These are phyloP conservation scores for Boletus vinaceobasis DNA, from an alignment of 768 basidiomycete genomes.

Conservation along the genomic window DNA sequence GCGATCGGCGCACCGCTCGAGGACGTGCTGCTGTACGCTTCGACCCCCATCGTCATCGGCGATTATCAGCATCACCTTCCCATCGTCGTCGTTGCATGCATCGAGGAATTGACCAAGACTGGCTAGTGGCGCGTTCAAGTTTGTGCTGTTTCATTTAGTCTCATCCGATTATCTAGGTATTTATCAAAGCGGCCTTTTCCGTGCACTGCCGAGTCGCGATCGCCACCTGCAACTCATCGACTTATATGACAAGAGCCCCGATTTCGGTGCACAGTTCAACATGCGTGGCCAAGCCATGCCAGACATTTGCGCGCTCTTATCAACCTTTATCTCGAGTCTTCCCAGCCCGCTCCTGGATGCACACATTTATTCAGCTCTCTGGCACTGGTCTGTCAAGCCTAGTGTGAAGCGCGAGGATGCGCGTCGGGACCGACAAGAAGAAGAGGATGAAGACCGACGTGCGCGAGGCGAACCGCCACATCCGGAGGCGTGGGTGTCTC, in stretches of 20 bases:
- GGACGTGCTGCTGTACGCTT: conserved; percentile 32
- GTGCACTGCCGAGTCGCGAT: conserved; percentile 38
- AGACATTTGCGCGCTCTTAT: conserved; percentile 44
- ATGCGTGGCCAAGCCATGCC: conserved; percentile 38
- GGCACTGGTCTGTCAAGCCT: conserved; percentile 43
- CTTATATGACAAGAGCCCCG: conserved; percentile 34
- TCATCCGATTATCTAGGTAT: conserved; percentile 31
- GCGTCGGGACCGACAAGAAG: conserved; percentile 26
- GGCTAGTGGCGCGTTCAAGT: conserved; percentile 20
- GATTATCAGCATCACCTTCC: conserved; percentile 40
- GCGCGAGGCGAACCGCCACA: conserved; percentile 26
- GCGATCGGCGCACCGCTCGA: conserved; percentile 37
- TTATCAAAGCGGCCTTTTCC: conserved; percentile 42
- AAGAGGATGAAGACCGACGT: conserved; percentile 33
- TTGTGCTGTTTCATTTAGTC: background rate
- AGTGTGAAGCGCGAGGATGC: conserved; percentile 36
- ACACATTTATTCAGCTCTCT: conserved; percentile 39
- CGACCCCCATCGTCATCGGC: conserved; percentile 32
- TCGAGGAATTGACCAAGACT: conserved; percentile 48
- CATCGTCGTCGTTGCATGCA: conserved; percentile 37
- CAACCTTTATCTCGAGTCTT: conserved; percentile 45
- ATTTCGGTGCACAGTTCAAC: conserved; percentile 21
- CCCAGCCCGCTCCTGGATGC: conserved; percentile 45
- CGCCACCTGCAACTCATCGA: conserved; percentile 39
- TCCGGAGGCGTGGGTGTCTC: conserved; percentile 5